A percentile compares a stretch with the other conserved stretches of the same genome.
Conservation (phyloP, 2,329 filamentous ascomycete genomes). For the Neofusicoccum parvum region DNA sequence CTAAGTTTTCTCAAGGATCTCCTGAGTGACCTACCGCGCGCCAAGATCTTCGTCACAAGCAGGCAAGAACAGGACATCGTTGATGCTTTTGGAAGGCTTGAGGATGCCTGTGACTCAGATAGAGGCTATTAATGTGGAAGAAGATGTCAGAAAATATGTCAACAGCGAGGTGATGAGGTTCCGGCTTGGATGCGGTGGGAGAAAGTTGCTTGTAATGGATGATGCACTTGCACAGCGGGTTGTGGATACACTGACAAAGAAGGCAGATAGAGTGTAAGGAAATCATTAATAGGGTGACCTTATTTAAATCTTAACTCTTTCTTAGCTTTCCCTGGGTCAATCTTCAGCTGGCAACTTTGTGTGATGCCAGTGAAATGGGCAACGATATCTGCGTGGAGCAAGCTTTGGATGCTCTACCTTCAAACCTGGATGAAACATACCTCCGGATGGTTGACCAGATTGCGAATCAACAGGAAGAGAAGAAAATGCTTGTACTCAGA, state of each 20-base stretch:
- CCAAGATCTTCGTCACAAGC: not conserved
- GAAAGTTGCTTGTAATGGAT: not conserved
- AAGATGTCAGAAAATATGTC: not conserved
- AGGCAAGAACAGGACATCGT: not conserved
- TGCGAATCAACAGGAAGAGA: not conserved
- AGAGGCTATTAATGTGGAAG: not conserved
- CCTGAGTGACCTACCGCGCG: not conserved
- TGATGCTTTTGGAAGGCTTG: not conserved
- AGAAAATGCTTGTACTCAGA: not conserved
- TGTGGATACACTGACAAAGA: not conserved
- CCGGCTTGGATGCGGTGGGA: not conserved
- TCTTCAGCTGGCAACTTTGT: not conserved
- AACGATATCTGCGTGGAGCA: not conserved
- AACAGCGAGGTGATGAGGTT: not conserved
- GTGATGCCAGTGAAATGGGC: not conserved
- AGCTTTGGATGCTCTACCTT: not conserved
- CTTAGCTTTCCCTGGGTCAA: not conserved
- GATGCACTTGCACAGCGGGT: not conserved
- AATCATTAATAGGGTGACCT: not conserved
- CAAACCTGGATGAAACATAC: not conserved
- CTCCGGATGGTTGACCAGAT: not conserved
- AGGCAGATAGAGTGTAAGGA: not conserved
- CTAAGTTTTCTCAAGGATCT: not conserved
- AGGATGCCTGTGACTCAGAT: not conserved
- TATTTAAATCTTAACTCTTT: not conserved